Percentiles rank a stretch among this genome's conserved stretches.
These are phyloP conservation scores for Nigrograna mackinnonii DNA, from an alignment of 2,329 filamentous ascomycete genomes.

Conservation along the genomic window DNA sequence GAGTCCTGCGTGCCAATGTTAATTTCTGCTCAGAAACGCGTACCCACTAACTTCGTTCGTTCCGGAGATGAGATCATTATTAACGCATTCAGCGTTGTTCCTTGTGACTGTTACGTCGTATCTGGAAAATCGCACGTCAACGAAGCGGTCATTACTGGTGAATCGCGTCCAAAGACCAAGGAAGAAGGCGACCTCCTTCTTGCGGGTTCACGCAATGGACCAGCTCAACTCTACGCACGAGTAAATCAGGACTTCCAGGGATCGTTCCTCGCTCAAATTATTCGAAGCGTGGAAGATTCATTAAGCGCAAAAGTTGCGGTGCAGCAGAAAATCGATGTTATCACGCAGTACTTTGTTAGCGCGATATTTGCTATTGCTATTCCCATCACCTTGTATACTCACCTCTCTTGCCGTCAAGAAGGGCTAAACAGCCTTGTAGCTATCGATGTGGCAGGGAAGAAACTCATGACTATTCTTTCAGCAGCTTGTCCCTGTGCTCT, in stretches of 20 bases:
- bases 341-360: slow-evolving; percentile 7
- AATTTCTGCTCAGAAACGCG: neutral
- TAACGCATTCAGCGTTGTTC: slow-evolving; percentile 4
- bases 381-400: neutral
- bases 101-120: slow-evolving; percentile 12
- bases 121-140: slow-evolving; percentile 10
- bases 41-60: neutral
- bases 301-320: slow-evolving; percentile 1
- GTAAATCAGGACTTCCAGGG: slow-evolving; percentile 7
- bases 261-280: slow-evolving; percentile 10
- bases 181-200: slow-evolving; percentile 10
- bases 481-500: slow-evolving; percentile 19
- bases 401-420: neutral
- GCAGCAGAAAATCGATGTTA: slow-evolving; percentile 4
- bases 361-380: slow-evolving; percentile 1
- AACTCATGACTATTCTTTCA: slow-evolving; percentile 11
- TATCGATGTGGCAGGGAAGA: slow-evolving; percentile 6
- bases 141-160: slow-evolving; percentile 13
- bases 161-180: slow-evolving; percentile 7
- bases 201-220: slow-evolving; percentile 9
- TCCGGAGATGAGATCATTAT: slow-evolving; percentile 11
- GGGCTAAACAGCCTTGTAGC: neutral
- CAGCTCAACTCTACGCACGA: slow-evolving; percentile 2
- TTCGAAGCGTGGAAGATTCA: slow-evolving; percentile 3
- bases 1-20: no score